Percentiles rank a stretch among this genome's conserved stretches.
phyloP scores from a whole-genome alignment of 306 rosid species.

The Datisca glomerata region DNA sequence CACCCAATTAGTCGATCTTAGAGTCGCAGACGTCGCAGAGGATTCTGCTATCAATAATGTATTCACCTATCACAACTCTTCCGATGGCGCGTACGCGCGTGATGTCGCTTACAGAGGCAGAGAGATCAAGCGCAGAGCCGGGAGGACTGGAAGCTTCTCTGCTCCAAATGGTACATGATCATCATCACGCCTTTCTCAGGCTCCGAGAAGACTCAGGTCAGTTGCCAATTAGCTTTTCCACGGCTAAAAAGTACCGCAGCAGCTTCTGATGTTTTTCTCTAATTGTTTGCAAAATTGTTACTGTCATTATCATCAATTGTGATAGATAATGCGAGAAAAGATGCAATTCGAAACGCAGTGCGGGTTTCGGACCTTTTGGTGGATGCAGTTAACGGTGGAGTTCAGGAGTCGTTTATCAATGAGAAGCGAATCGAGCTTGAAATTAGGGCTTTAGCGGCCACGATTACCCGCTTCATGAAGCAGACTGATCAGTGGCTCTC shows the following conservation, averaged over 20 bases:
- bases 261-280: neutral
- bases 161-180: slow-evolving; percentile 33
- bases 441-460: slow-evolving; percentile 47
- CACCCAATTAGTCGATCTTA: no score
- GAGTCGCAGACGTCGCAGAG: no score
- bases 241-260: no score
- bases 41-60: neutral
- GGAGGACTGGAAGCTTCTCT: slow-evolving; percentile 49
- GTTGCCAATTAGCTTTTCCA: neutral
- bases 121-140: slow-evolving; percentile 14
- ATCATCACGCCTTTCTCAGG: slow-evolving; percentile 33
- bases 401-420: slow-evolving; percentile 51
- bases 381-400: slow-evolving; percentile 72
- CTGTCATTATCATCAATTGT: neutral
- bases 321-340: slow-evolving; percentile 63
- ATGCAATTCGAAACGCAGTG: slow-evolving; percentile 40
- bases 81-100: slow-evolving; percentile 19
- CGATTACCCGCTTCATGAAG: slow-evolving; percentile 53
- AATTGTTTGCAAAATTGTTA: neutral
- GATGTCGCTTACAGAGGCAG: slow-evolving; percentile 10
- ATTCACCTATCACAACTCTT: slow-evolving; percentile 4
- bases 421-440: slow-evolving; percentile 80
- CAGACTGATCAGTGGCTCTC: slow-evolving; percentile 90
- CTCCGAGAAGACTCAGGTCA: slow-evolving; percentile 45
- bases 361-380: slow-evolving; percentile 68